These are phyloP conservation scores for Pleurotus djamor DNA, from an alignment of 768 basidiomycete species.

Conservation along the genomic window DNA sequence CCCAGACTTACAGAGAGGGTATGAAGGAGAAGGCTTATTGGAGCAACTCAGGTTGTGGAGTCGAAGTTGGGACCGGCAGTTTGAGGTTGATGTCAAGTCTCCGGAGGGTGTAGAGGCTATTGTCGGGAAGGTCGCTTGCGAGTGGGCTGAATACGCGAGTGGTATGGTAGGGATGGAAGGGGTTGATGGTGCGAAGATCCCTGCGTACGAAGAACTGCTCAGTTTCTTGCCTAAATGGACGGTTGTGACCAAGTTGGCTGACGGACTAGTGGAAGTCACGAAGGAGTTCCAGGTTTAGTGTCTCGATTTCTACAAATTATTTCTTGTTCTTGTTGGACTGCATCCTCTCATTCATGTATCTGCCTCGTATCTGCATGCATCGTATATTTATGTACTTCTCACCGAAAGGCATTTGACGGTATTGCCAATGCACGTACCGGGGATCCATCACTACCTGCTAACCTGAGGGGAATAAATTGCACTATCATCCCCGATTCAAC, in stretches of 20 bases:
- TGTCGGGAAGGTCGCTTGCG: slow-evolving; percentile 45
- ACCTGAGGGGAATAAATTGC: slow-evolving; percentile 54
- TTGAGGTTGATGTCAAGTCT: slow-evolving; percentile 44
- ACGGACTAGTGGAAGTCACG: slow-evolving; percentile 44
- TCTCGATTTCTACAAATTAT: no score
- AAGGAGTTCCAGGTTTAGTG: slow-evolving; percentile 26
- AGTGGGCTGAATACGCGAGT: slow-evolving; percentile 53
- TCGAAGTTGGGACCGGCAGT: slow-evolving; percentile 45
- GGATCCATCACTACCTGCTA: slow-evolving; percentile 63
- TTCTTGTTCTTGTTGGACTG: no score
- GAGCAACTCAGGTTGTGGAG: slow-evolving; percentile 46
- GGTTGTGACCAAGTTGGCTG: slow-evolving; percentile 36
- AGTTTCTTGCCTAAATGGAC: slow-evolving; percentile 51
- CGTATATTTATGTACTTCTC: not conserved
- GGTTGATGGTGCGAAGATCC: slow-evolving; percentile 30
- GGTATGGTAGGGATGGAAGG: slow-evolving; percentile 33
- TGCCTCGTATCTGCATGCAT: not conserved
- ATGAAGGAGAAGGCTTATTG: slow-evolving; percentile 28
- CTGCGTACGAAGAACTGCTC: slow-evolving; percentile 50
- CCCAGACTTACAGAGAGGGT: slow-evolving; percentile 34
- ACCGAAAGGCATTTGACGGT: not conserved
- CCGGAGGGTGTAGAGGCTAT: slow-evolving; percentile 13
- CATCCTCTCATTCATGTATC: no score
- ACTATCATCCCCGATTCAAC: slow-evolving; percentile 39
- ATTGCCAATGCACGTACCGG: slow-evolving; percentile 48